These are phyloP conservation scores for Tylopilus sp. DNA, from an alignment of 1,284 basidiomycete species.

Conservation along the genomic window DNA sequence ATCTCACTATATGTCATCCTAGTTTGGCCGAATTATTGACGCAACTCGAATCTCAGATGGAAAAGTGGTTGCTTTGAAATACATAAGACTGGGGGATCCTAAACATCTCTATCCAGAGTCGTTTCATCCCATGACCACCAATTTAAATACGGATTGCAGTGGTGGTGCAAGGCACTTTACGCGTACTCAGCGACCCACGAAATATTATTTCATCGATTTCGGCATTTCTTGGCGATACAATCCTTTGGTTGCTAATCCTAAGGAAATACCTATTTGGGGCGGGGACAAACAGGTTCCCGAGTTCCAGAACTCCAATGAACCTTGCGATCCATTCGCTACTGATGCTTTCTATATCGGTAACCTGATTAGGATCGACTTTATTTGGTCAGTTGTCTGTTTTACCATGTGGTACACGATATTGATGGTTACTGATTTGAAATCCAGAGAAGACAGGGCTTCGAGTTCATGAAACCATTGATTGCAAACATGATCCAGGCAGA, in stretches of 20 bases:
- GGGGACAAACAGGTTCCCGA: conserved; percentile 13
- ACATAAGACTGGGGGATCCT: conserved; percentile 2
- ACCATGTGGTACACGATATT: not conserved
- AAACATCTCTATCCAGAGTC: not conserved
- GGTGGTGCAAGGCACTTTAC: not conserved
- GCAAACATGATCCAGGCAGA: conserved; percentile 35
- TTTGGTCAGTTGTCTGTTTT: conserved; percentile 11
- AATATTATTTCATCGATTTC: not conserved
- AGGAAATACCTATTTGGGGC: not conserved
- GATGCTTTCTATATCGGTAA: not conserved
- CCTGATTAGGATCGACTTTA: conserved; percentile 9
- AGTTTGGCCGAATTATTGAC: too few relatives aligned
- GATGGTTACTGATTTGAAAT: not conserved
- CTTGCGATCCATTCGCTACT: conserved; percentile 9
- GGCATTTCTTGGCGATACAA: not conserved
- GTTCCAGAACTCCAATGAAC: conserved; percentile 12
- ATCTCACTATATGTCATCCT: not conserved
- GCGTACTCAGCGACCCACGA: not conserved
- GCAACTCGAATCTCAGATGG: conserved; percentile 10
- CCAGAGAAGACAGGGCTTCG: conserved; percentile 25
- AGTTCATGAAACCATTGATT: conserved; percentile 36
- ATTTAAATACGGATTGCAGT: not conserved
- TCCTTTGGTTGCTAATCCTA: not conserved
- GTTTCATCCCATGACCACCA: not conserved
- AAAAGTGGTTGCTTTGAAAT: conserved; percentile 14